Base-by-base conservation (phyloP, 2,329 filamentous ascomycete species). In the Tolypocladium amazonense region DNA sequence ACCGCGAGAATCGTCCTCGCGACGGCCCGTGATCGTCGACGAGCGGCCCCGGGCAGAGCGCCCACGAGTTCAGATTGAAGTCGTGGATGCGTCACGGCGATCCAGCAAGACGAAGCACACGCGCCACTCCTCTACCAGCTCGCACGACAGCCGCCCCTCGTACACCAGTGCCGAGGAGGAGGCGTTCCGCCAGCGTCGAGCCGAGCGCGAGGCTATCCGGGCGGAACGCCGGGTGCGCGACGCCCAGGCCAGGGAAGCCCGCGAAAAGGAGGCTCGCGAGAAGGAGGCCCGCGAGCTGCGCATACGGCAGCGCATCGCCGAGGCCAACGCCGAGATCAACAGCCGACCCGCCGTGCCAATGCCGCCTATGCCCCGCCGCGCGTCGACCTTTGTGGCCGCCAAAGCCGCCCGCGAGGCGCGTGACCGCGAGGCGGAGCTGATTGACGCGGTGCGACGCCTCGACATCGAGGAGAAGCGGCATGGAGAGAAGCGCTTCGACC, bases 301-400 rank as follows among this genome's bases (percentile, higher is more conserved):
- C 38, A 64, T 72, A 3, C 67, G 67, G 37, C 62, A 65, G 11
- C 71, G 72, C 63, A 78, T 79, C 59, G 71, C 70, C 11, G 70
- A 70, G 59, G 74, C 75, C 59, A 80, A 80, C 58, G 71, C 71
- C 38, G 72, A 73, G 59, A 80, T 80, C 58, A 69, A 72, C 60
- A 70, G 65, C 61, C 75, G 77, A 12, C 67, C 70, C 23, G 62
- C 69, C 8, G 69, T 73, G 18, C 71, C 71, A 50, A 63, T 66
- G 12, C 63, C 68, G 6, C 63, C 69, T 9, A 37, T 63, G 5
- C 65, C 66, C 9, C 60, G 63, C 43, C 65, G 67, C 58, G 60
- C 65, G 45, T 60, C 68, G 30, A 65, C 69, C 41, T 63, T 65
- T 63, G 62, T 63, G 27, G 64, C 61, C 37, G 65, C 70, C 25